Base-by-base conservation (phyloP, 495 filamentous ascomycete genomes). In the Recurvomyces mirabilis region DNA sequence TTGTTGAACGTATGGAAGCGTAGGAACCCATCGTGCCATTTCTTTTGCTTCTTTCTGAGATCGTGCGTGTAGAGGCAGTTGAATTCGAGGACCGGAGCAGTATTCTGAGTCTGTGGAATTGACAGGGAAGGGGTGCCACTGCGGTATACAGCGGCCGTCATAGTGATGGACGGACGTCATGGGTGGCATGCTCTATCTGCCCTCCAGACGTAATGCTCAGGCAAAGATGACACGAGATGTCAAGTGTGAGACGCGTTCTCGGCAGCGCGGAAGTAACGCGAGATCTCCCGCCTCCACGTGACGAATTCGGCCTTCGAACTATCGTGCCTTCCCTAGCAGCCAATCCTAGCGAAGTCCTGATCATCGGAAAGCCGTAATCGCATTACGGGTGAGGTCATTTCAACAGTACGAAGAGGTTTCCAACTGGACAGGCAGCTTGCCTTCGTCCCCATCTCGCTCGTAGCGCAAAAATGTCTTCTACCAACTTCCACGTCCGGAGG, bases 1-100 rank as follows among this genome's bases (percentile, higher is more conserved):
- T 80, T 84, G 64, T 95, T 95, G 70, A 93, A 93, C 1, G 83
- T 82, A 59, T 95, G 87, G 56, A 78, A 93, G 40, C 80, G 77
- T 23, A 94, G 71, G 34, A 78, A 76, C 31, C 88, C 88, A 80
- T 95, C 88, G 52, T 89, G 84, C 87, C 87, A 95, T 35, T 82
- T 67, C 63, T 95, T 95, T 40, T 81, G 76, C 62, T 95, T 95
- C 38, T 82, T 74, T 7, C 79, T 76, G 38, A 93, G 59, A 57
- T 95, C 87, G 50, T 80, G 73, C 4, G 84, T 93, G 62, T 82
- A 95, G 17, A 95, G 77, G 54, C 87, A 94, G 42, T 75, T 68
- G 55, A 78, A 88, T 51, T 91, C 85, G 52, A 81, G 64, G 20
- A 94, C 82, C 0, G 74, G 70, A 2, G 87, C 85, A 24, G 81